Conservation (phyloP, 176 grass and related monocot species). For the Tillandsia leiboldiana region DNA sequence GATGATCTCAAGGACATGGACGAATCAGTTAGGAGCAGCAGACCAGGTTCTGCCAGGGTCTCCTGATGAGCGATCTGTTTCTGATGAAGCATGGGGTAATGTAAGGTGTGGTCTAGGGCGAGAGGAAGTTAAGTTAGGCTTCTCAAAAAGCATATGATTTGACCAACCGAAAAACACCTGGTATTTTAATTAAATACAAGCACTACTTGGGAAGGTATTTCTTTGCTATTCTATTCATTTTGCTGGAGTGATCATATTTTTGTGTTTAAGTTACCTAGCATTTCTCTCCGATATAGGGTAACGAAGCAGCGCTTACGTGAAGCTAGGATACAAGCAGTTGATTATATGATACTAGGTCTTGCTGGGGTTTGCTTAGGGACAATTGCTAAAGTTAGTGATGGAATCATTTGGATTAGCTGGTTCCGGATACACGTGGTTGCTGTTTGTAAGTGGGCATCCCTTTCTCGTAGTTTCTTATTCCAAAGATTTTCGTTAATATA, state of each 20-base stretch:
- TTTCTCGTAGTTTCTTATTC: slow-evolving; percentile 1
- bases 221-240: not conserved
- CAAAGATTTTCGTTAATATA: not conserved
- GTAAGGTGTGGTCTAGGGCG: not conserved
- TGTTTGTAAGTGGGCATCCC: slow-evolving; percentile 51
- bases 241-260: not conserved
- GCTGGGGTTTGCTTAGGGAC: slow-evolving; percentile 63
- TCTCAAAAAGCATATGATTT: slow-evolving; percentile 27
- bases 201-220: slow-evolving; percentile 62
- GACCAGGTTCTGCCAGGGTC: slow-evolving; percentile 28
- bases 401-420: slow-evolving; percentile 45
- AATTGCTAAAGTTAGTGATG: slow-evolving; percentile 52
- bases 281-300: slow-evolving; percentile 32
- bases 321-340: slow-evolving; percentile 36
- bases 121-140: slow-evolving; percentile 7
- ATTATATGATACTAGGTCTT: slow-evolving; percentile 64
- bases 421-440: slow-evolving; percentile 61
- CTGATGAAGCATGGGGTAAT: slow-evolving; percentile 17
- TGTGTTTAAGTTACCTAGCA: not conserved
- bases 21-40: slow-evolving; percentile 17
- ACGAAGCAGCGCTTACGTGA: slow-evolving; percentile 54
- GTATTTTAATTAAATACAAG: slow-evolving; percentile 44
- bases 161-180: slow-evolving; percentile 46
- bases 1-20: slow-evolving; percentile 37
- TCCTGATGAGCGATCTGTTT: slow-evolving; percentile 27